phyloP scores from a whole-genome alignment of 2,329 filamentous ascomycete species.

The Aspergillus amoenus region DNA sequence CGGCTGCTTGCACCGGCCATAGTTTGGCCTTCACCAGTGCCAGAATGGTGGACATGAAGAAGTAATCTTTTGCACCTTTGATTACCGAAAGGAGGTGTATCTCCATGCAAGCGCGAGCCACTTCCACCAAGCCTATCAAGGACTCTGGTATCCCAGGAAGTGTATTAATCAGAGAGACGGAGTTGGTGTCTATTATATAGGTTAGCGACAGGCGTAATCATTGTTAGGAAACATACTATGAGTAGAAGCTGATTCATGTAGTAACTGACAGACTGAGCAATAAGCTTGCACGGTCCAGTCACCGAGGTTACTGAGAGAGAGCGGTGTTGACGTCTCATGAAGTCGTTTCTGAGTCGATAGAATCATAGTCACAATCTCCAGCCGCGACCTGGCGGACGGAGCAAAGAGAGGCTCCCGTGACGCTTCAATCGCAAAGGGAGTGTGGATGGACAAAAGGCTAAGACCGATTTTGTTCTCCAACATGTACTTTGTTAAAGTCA shows the following conservation, averaged over 20 bases:
- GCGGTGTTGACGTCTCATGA: conserved; percentile 30
- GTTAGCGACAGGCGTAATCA: not conserved
- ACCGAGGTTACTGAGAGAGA: conserved; percentile 35
- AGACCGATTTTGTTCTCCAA: conserved; percentile 38
- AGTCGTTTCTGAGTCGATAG: conserved; percentile 37
- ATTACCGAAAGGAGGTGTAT: conserved; percentile 30
- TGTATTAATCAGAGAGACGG: conserved; percentile 23
- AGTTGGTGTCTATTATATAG: not conserved
- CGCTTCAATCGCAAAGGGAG: conserved; percentile 39
- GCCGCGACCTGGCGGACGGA: conserved; percentile 34
- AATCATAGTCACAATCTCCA: conserved; percentile 39
- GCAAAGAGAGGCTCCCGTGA: conserved; percentile 32
- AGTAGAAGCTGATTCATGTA: conserved; percentile 27
- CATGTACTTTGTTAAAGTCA: conserved; percentile 32
- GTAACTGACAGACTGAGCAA: conserved; percentile 37
- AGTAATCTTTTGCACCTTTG: conserved; percentile 42
- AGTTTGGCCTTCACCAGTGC: conserved; percentile 35
- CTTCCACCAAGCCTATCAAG: conserved; percentile 34
- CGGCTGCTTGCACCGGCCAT: conserved; percentile 32
- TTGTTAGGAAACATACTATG: conserved; percentile 18
- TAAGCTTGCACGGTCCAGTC: conserved; percentile 40
- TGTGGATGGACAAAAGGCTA: conserved; percentile 39
- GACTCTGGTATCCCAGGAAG: conserved; percentile 34
- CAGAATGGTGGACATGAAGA: conserved; percentile 38
- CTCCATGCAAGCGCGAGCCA: conserved; percentile 30